These are phyloP conservation scores for Coemansia asiatica DNA, from an alignment of 192 early-diverging fungal genomes.

Conservation along the genomic window DNA sequence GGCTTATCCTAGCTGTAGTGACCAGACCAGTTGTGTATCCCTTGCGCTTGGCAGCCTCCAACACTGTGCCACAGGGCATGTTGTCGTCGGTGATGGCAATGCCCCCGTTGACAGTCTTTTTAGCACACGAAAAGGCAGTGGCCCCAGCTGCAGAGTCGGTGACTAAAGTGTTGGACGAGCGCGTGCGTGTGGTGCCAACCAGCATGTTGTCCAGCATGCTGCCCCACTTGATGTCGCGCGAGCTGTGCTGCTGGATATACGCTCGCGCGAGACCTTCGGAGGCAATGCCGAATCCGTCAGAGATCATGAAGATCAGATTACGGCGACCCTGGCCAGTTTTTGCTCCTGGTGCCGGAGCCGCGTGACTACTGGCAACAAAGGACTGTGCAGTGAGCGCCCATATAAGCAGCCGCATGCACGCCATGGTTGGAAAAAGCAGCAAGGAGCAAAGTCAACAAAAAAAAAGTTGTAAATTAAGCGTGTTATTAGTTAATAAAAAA, in stretches of 20 bases:
- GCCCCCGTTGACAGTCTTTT: slow-evolving; percentile 93
- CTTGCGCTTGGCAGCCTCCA: slow-evolving; percentile 87
- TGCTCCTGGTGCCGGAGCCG: not conserved
- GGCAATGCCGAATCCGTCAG: slow-evolving; percentile 63
- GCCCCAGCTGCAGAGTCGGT: slow-evolving; percentile 98
- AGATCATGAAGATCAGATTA: slow-evolving; percentile 63
- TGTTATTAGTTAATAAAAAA: too few species aligned
- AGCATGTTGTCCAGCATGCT: slow-evolving; percentile 68
- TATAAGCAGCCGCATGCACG: not conserved
- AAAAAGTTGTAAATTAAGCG: not conserved
- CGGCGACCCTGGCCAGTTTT: slow-evolving; percentile 15
- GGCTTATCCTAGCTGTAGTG: slow-evolving; percentile 90
- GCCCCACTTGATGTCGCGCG: slow-evolving; percentile 14
- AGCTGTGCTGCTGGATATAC: slow-evolving; percentile 21
- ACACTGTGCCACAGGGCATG: slow-evolving; percentile 84
- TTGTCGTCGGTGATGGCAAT: slow-evolving; percentile 77
- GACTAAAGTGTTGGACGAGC: slow-evolving; percentile 74
- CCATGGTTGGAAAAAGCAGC: not conserved
- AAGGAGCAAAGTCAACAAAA: not conserved
- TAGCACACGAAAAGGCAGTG: slow-evolving; percentile 88
- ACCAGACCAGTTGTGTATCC: slow-evolving; percentile 88
- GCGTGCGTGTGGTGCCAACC: slow-evolving; percentile 93
- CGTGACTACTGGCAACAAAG: not conserved
- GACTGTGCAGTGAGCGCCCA: not conserved
- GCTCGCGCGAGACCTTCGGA: slow-evolving; percentile 61